Evolutionary conservation across 768 basidiomycete genomes (phyloP).

Genomic region (Xerocomellus dryophilus): DNA sequence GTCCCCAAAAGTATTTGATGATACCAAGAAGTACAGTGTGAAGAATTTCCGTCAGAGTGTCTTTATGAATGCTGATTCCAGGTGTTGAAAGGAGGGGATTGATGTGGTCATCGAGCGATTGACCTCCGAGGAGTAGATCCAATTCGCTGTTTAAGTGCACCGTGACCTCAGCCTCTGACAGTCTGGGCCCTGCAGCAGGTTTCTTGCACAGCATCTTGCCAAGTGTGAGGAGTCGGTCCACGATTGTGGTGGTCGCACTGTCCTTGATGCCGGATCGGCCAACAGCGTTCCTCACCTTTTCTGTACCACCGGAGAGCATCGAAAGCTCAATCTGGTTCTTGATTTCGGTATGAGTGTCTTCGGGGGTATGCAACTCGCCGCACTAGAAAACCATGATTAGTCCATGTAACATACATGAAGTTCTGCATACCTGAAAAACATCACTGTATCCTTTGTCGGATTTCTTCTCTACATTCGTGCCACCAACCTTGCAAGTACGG

Average conservation of each 20-base stretch:
- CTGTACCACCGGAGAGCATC: slow-evolving; percentile 1
- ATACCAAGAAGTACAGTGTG: slow-evolving; percentile 36
- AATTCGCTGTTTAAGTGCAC: slow-evolving; percentile 3
- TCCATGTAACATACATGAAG: not conserved
- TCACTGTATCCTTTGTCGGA: slow-evolving; percentile 25
- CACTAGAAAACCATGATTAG: not conserved
- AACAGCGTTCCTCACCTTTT: slow-evolving; percentile 16
- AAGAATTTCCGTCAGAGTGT: slow-evolving; percentile 34
- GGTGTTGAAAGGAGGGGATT: slow-evolving; percentile 12
- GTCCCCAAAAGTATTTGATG: slow-evolving; percentile 36
- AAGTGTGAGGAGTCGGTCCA: slow-evolving; percentile 31
- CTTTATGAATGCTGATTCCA: slow-evolving; percentile 31
- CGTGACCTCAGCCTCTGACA: not conserved
- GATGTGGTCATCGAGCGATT: slow-evolving; percentile 5
- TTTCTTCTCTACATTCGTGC: slow-evolving; percentile 22
- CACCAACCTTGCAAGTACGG: slow-evolving; percentile 32
- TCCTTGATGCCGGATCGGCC: slow-evolving; percentile 38
- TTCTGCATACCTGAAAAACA: slow-evolving; percentile 16
- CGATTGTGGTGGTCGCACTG: slow-evolving; percentile 28
- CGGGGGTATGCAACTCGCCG: slow-evolving; percentile 6
- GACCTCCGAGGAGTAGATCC: not conserved
- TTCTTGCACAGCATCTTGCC: slow-evolving; percentile 15
- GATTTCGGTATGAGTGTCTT: not conserved
- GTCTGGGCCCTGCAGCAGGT: not conserved
- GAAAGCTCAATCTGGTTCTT: slow-evolving; percentile 8